Conservation (phyloP, 257 asterid genomes). For the Solanum rostratum region DNA sequence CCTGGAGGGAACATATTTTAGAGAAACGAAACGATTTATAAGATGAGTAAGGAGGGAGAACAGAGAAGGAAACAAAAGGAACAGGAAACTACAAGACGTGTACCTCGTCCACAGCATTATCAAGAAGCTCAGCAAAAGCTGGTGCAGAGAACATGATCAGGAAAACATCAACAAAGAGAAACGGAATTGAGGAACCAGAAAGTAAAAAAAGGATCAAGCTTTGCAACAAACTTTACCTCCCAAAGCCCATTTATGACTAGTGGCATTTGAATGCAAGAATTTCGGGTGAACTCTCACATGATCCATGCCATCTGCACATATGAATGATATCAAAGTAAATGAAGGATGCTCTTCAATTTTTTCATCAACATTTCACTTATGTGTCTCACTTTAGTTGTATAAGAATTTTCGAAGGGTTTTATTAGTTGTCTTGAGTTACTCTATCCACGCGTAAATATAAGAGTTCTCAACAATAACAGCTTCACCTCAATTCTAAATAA, state of each 20-base stretch:
- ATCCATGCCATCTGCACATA: slow-evolving; percentile 47
- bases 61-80: neutral
- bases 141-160: neutral
- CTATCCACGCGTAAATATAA: neutral
- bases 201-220: neutral
- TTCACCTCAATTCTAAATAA: neutral
- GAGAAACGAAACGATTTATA: neutral
- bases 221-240: slow-evolving; percentile 37
- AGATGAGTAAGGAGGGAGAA: neutral
- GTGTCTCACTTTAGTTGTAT: neutral
- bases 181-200: neutral
- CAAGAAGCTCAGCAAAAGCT: slow-evolving; percentile 90
- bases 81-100: neutral
- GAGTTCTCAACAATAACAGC: neutral
- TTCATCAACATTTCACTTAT: neutral
- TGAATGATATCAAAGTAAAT: neutral
- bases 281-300: slow-evolving; percentile 62
- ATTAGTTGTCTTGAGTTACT: neutral
- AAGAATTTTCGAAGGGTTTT: neutral
- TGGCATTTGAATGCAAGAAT: slow-evolving; percentile 86
- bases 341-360: neutral
- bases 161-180: neutral
- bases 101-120: slow-evolving; percentile 83
- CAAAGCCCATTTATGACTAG: slow-evolving; percentile 85
- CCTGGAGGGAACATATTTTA: slow-evolving; percentile 9